Base-by-base conservation (phyloP, 345 rosid species). In the Rhizophora apiculata region DNA sequence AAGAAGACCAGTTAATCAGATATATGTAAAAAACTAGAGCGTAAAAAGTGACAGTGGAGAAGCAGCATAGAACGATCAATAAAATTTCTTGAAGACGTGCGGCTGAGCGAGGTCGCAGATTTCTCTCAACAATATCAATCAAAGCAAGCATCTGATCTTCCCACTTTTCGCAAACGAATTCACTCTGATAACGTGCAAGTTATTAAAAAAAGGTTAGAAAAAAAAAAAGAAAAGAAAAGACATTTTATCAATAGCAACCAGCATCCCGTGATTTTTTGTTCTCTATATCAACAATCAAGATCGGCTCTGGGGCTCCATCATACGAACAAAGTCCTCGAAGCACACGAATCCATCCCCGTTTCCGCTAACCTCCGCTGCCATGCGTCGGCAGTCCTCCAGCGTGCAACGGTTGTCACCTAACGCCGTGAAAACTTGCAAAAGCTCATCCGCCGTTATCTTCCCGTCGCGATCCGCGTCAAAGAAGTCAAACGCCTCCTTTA, bases 381-480 rank as follows among this genome's bases (percentile, higher is more conserved):
- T 95, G 64, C 93, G 87, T 82, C 73, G 70, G 88, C 99, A 95
- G 20, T 95, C 99, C 26, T 87, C 97, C 6, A 95, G 26, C 80
- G 97, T 85, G 90, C 92, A 89, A 76, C 65, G 53, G n/a, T 86
- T 89, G 56, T 90, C 97, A 2, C 96, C 96, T 2, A 95, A 76
- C 2, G 80, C 82, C 22, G 65, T 73, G 67, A 80, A 95, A 0
- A 82, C 88, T 6, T 75, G 65, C 20, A 72, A 60, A 1, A 95
- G 72, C 71, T 95, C 99, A 78, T 87, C 94, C 68, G 96, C 98
- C 72, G 97, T 76, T 37, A 95, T 95, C 70, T 37, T 84, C 26
- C 98, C 99, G 71, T 95, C 96, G 27, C 81, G 93, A 78, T 95
- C 96, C 48, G 81, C 74, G 74, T 95, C 99, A 16, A 92, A 95